Conservation (phyloP, 441 rosid species). For the Erodium trifolium region DNA sequence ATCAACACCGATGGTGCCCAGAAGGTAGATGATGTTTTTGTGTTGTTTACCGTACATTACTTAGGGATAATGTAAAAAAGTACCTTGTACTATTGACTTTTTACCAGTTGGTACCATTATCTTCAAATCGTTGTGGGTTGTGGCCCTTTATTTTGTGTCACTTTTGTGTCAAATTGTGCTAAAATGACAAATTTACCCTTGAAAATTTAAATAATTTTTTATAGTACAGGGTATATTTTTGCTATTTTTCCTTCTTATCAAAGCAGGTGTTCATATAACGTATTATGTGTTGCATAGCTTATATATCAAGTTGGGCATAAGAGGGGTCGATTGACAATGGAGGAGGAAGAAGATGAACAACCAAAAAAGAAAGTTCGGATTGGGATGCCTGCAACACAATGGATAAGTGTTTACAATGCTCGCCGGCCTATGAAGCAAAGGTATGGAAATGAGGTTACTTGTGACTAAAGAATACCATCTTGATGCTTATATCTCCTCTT, state of each 20-base stretch:
- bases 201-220: too few relatives aligned
- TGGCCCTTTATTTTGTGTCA: too few relatives aligned
- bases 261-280: too few relatives aligned
- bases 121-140: too few relatives aligned
- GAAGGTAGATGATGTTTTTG: slow-evolving; percentile 39
- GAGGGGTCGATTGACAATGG: slow-evolving; percentile 64
- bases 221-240: too few relatives aligned
- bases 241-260: too few relatives aligned
- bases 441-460: slow-evolving; percentile 21
- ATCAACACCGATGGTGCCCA: slow-evolving; percentile 94
- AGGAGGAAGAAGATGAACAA: slow-evolving; percentile 80
- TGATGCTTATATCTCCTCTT: neutral
- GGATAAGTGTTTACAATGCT: slow-evolving; percentile 90
- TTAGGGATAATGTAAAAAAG: too few relatives aligned
- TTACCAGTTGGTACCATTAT: too few relatives aligned
- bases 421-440: slow-evolving; percentile 93
- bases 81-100: too few relatives aligned
- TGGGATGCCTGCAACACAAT: slow-evolving; percentile 97
- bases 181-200: too few relatives aligned
- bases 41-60: too few relatives aligned
- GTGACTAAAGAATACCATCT: neutral
- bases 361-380: slow-evolving; percentile 81
- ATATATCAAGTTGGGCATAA: slow-evolving; percentile 84
- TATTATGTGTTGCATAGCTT: slow-evolving; percentile 34
- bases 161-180: too few relatives aligned